These are phyloP conservation scores for Ploettnerulaceae sp. DNA, from an alignment of 2,329 filamentous ascomycete species.

Conservation along the genomic window DNA sequence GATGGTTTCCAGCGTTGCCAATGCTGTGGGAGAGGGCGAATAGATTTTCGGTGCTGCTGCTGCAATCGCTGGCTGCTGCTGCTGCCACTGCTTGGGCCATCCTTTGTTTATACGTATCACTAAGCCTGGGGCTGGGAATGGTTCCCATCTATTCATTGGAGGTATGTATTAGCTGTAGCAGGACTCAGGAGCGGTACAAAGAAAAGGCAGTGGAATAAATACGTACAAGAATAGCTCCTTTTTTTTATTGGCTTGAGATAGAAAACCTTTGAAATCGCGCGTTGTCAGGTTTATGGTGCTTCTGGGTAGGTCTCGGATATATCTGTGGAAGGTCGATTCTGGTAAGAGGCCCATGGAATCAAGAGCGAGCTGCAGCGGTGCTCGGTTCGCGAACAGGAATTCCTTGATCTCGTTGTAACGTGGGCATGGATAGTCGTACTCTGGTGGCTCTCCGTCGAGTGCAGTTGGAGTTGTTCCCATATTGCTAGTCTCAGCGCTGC, in stretches of 20 bases:
- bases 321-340: background rate
- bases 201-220: background rate
- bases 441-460: too few species aligned
- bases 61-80: too few species aligned
- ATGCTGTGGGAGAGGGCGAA: too few species aligned
- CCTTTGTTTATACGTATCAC: background rate
- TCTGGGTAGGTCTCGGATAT: background rate
- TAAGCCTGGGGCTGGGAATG: background rate
- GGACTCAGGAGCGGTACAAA: background rate
- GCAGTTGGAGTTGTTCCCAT: too few species aligned
- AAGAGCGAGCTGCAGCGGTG: background rate
- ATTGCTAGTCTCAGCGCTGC: too few species aligned
- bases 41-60: too few species aligned
- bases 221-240: background rate
- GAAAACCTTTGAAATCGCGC: background rate
- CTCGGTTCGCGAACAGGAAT: background rate
- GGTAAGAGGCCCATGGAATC: background rate
- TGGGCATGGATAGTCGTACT: background rate
- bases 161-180: background rate
- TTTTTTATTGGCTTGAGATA: background rate
- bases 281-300: background rate
- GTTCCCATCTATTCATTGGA: background rate
- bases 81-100: too few species aligned
- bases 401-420: background rate
- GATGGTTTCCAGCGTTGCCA: too few species aligned